Base-by-base conservation (phyloP, 257 asterid species). In the Solanum ossicruentum region DNA sequence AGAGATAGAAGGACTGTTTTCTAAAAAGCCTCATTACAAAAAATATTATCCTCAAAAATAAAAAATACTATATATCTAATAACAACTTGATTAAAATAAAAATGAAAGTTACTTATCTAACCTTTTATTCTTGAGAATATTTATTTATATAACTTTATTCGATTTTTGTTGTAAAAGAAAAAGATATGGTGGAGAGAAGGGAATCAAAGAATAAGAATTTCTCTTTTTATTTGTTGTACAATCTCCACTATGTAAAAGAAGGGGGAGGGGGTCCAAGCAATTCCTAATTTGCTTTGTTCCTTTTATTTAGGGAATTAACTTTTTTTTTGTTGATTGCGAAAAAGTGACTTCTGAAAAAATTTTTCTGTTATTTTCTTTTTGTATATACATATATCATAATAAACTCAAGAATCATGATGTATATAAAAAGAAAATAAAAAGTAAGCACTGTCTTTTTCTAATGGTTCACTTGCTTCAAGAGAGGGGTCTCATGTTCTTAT, bases 151-250 rank as follows among this genome's bases (percentile, higher is more conserved):
- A 80, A 56, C 89, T 87, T 87, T 87, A 87, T 84, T 84, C 86
- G 65, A 26, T 12, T 71, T 69, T 58, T 63, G 71, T 77, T 52
- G 47, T 52, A 85, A 80, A 23, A 72, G 60, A 12, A 54, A 55
- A 84, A 49, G 65, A 72, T 32, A 77, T 86, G 81, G 86, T 41
- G 75, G 87, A 85, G 67, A 80, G 56, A 83, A 85, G 81, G 83
- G 90, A 52, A 85, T 85, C 90, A 88, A 85, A 51, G 90, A 88
- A 88, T 88, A 88, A 73, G 90, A 86, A 86, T 88, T 84, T 84
- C 28, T 60, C 18, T 11, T 21, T 61, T 67, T 23, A 23, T 54
- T 80, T 69, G 17, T 45, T 57, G 71, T 52, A 56, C 58, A 81
- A 80, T 75, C 47, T 81, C 88, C 90, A 88, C 90, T 72, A 72